Percentiles rank a stretch among this genome's conserved stretches.
Conservation (phyloP, 2,329 filamentous ascomycete genomes). For the Aspergillus brasiliensis region DNA sequence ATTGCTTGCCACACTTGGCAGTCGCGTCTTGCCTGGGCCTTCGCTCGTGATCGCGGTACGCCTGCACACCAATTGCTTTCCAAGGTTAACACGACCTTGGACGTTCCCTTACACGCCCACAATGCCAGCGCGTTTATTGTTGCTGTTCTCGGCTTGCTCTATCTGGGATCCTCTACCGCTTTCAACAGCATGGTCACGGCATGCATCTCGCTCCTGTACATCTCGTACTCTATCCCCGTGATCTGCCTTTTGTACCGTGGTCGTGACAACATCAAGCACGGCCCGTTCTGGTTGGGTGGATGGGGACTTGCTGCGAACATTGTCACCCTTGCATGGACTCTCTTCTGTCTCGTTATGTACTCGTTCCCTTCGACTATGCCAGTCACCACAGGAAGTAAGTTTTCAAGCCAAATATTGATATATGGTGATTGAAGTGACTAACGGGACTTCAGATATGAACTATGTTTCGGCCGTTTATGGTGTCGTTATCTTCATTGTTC, state of each 20-base stretch:
- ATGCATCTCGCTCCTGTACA: constrained; percentile 52
- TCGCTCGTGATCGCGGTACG: constrained; percentile 53
- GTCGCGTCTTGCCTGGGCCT: constrained; percentile 54
- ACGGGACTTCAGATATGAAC: constrained; percentile 40
- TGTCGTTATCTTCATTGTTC: constrained; percentile 37
- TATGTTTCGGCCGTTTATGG: constrained; percentile 44
- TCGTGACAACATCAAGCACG: constrained; percentile 47
- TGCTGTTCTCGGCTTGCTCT: constrained; percentile 50
- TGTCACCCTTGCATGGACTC: constrained; percentile 49
- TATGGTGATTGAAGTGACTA: neutral
- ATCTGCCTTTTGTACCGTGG: constrained; percentile 49
- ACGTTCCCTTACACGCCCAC: constrained; percentile 53
- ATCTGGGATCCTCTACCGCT: constrained; percentile 46
- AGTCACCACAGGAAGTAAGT: constrained; percentile 39
- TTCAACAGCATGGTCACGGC: constrained; percentile 50
- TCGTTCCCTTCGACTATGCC: constrained; percentile 43
- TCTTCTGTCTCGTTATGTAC: constrained; percentile 42
- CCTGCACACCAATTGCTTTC: constrained; percentile 47
- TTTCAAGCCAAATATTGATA: neutral
- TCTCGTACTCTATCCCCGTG: constrained; percentile 52
- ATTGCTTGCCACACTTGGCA: constrained; percentile 55
- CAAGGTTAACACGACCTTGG: constrained; percentile 43
- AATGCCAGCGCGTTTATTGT: constrained; percentile 50
- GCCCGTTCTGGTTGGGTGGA: constrained; percentile 53
- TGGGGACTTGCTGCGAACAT: constrained; percentile 48